phyloP scores from a whole-genome alignment of 352 stramenopile species.

The Saprolegnia parasitica region DNA sequence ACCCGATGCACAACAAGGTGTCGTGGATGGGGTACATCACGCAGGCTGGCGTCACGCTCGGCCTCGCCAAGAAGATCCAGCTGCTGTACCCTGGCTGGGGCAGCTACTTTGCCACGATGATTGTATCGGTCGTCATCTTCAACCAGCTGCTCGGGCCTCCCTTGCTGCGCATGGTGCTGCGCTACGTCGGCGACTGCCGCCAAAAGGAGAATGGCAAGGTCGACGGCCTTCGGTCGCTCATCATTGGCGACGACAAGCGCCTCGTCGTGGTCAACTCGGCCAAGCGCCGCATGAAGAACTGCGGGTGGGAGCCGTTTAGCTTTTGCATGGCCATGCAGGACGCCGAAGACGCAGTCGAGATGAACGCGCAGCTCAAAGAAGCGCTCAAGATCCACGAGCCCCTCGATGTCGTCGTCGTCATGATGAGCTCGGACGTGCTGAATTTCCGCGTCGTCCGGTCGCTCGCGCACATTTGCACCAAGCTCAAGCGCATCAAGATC shows the following conservation, averaged over 20 bases:
- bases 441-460: conserved; percentile 53
- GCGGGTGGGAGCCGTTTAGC: conserved; percentile 45
- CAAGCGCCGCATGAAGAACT: conserved; percentile 45
- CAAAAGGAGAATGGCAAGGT: conserved; percentile 59
- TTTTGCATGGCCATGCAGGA: conserved; percentile 29
- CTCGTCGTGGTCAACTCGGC: conserved; percentile 37
- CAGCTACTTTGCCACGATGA: conserved; percentile 68
- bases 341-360: conserved; percentile 24
- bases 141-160: conserved; percentile 62
- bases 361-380: conserved; percentile 36
- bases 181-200: conserved; percentile 47
- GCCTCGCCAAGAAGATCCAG: conserved; percentile 67
- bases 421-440: conserved; percentile 54
- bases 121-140: conserved; percentile 63
- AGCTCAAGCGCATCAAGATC: conserved; percentile 43
- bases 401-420: conserved; percentile 52
- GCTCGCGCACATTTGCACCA: conserved; percentile 45
- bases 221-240: conserved; percentile 45
- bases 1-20: conserved; percentile 35
- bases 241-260: conserved; percentile 37
- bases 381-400: conserved; percentile 36
- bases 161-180: conserved; percentile 51
- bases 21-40: conserved; percentile 77
- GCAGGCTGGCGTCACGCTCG: conserved; percentile 59
- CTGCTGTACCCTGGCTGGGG: conserved; percentile 64